Percentiles rank a stretch among this genome's conserved stretches.
Conservation (phyloP, 2,329 filamentous ascomycete species). For the Aspergillus tamarii region DNA sequence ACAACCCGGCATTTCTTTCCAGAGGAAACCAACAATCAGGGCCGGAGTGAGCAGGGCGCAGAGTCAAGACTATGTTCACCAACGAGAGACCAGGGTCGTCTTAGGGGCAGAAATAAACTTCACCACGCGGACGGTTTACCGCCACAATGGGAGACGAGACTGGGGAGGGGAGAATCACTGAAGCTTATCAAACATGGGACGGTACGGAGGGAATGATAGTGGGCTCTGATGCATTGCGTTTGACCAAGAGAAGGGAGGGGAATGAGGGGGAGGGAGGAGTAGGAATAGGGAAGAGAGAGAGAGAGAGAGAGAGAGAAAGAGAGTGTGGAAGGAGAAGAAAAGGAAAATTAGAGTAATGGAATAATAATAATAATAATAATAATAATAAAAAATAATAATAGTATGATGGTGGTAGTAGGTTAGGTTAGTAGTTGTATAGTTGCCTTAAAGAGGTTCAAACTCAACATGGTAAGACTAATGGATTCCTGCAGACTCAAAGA, state of each 20-base stretch:
- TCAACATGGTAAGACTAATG: neutral
- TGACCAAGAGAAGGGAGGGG: conserved; percentile 5
- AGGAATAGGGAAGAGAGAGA: neutral
- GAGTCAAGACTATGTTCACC: neutral
- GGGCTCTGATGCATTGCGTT: conserved; percentile 3
- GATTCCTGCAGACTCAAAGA: neutral
- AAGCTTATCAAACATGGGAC: conserved; percentile 10
- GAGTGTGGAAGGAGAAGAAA: neutral
- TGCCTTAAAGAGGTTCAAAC: neutral
- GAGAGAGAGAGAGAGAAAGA: too few species aligned
- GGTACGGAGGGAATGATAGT: neutral
- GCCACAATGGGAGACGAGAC: conserved; percentile 4
- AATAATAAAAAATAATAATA: conserved; percentile 6
- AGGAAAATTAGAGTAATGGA: conserved; percentile 9
- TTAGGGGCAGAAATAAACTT: neutral
- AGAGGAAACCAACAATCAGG: neutral
- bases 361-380: conserved; percentile 7
- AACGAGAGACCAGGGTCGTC: neutral
- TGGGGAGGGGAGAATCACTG: conserved; percentile 3
- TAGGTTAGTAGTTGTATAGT: neutral
- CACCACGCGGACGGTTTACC: conserved; percentile 4
- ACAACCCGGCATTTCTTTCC: neutral
- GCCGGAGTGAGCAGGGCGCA: neutral
- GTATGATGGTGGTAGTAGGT: too few species aligned
- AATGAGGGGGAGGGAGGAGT: neutral